Conservation (phyloP, 768 basidiomycete species). For the Amanita molliuscula region DNA sequence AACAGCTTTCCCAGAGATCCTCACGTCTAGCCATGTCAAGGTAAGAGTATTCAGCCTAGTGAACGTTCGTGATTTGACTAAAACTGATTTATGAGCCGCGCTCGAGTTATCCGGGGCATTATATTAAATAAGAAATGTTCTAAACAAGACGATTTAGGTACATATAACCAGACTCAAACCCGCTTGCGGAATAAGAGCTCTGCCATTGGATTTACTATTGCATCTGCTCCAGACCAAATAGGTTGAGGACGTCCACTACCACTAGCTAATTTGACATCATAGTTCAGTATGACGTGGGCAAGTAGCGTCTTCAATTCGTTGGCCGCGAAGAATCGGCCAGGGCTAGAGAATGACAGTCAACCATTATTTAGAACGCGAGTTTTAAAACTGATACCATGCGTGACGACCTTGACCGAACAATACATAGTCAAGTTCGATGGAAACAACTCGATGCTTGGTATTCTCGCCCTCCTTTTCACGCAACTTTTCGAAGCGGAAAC, state of each 20-base stretch:
- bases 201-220: constrained; percentile 19
- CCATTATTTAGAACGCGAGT: neutral
- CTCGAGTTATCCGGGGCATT: too few relatives aligned
- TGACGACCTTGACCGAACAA: constrained; percentile 21
- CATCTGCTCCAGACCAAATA: constrained; percentile 7
- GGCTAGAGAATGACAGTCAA: constrained; percentile 7
- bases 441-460: constrained; percentile 20
- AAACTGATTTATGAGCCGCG: too few relatives aligned
- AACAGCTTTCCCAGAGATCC: too few relatives aligned
- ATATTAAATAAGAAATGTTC: too few relatives aligned
- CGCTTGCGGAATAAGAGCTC: constrained; percentile 24
- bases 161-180: too few relatives aligned
- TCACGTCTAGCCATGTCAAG: too few relatives aligned
- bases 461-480: constrained; percentile 17
- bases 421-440: constrained; percentile 17
- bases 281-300: constrained; percentile 20
- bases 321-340: constrained; percentile 26
- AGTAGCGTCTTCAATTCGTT: constrained; percentile 22
- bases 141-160: too few relatives aligned
- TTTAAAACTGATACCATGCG: constrained; percentile 8
- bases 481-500: constrained; percentile 29
- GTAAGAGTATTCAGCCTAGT: too few relatives aligned
- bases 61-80: too few relatives aligned
- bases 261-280: constrained; percentile 22
- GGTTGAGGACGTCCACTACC: constrained; percentile 8